Base-by-base conservation (phyloP, 768 basidiomycete genomes). In the Crucibulum laeve region DNA sequence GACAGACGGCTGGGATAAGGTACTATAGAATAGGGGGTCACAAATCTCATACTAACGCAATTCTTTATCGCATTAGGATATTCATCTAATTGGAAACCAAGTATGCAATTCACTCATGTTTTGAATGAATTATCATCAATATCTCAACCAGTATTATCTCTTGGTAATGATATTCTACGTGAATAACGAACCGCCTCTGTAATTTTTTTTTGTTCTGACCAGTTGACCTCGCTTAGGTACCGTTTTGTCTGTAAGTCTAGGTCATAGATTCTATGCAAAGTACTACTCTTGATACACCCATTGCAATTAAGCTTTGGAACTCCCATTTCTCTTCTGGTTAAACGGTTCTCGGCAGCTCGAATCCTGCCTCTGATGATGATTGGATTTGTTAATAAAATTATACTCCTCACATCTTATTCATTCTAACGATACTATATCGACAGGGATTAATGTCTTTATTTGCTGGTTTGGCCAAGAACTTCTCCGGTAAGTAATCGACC, bases 1-100 rank as follows among this genome's bases (percentile, higher is more conserved):
- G 46, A 76, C 76, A 2, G 74, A 65, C 41, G 67, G 69, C 5
- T 73, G 74, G 69, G 74, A 73, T 46, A 70, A 65, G 53, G 75
- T 68, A 6, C 10, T n/a, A 32, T n/a, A 8, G n/a, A n/a, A n/a
- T n/a, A 8, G 11, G 36, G 19, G 19, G 8, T 37, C 36, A 10
- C 19, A 18, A 8, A 8, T 37, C 8, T 11, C 18, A 11, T 8
- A 8, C 18, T 5, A 14, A 40, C 37, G 14, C 24, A 33, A 18
- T 25, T 11, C 49, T 35, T 45, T 50, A 18, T 33, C 44, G 26
- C 48, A n/a, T 6, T 41, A 71, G 70, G 72, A 72, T 48, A 68
- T 72, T 6, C 49, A 58, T 19, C 56, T 76, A 4, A 62, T 54
- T 0, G 76, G 74, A 24, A 71, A 76, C 50, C 71, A 74, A 56